Conservation (phyloP, 352 stramenopile genomes). For the Phytophthora sojae region DNA sequence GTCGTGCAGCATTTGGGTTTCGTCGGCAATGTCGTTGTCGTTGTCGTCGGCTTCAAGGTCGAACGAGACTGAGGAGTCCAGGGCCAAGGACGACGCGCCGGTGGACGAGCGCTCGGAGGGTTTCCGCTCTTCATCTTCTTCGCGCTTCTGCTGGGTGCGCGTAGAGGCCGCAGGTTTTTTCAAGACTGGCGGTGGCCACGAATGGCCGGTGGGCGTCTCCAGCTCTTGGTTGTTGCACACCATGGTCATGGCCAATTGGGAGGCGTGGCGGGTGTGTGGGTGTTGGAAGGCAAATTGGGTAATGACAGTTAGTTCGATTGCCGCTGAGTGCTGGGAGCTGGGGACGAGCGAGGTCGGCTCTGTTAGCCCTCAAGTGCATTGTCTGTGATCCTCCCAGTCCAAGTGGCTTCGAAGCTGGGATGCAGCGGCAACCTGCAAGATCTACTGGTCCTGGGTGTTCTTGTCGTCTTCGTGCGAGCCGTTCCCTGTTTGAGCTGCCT, state of each 20-base stretch:
- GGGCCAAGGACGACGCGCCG: constrained; percentile 26
- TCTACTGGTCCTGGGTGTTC: constrained; percentile 4
- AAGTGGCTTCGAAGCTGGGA: constrained; percentile 3
- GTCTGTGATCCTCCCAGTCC: constrained; percentile 16
- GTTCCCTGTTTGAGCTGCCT: constrained; percentile 26
- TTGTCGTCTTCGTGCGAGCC: constrained; percentile 1
- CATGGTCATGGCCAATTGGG: constrained; percentile 13
- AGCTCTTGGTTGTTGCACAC: constrained; percentile 34
- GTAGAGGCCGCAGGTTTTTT: constrained; percentile 26
- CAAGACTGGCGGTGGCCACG: constrained; percentile 16
- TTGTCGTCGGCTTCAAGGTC: constrained; percentile 9
- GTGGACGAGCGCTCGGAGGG: constrained; percentile 16
- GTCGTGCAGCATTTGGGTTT: constrained; percentile 34
- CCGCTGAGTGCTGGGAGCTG: neutral
- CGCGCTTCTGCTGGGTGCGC: constrained; percentile 12
- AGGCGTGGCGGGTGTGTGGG: neutral
- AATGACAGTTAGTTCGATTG: constrained; percentile 13
- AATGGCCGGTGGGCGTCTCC: constrained; percentile 8
- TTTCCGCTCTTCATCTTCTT: constrained; percentile 22
- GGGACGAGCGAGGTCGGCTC: neutral
- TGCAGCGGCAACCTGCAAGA: constrained; percentile 12
- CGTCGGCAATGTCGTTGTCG: constrained; percentile 7
- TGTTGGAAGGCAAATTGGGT: constrained; percentile 19
- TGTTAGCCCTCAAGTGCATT: neutral
- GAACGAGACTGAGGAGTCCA: constrained; percentile 27